Conservation (phyloP, 306 rosid species). For the Fagus crenata region DNA sequence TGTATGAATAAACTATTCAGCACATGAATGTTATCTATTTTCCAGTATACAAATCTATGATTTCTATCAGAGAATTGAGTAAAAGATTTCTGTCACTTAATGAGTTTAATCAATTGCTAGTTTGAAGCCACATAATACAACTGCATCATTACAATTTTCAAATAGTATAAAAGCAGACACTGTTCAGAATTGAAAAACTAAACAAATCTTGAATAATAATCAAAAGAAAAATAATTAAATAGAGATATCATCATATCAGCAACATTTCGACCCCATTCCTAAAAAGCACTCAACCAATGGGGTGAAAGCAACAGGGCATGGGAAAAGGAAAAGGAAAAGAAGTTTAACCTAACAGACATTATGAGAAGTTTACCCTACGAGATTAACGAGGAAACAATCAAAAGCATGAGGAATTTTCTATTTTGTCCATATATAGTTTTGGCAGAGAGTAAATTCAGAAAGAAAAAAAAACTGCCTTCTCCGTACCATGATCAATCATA, state of each 20-base stretch:
- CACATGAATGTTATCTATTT: too few relatives aligned
- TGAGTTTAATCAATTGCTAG: constrained; percentile 20
- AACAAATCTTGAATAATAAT: not conserved
- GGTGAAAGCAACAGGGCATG: constrained; percentile 34
- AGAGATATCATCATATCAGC: constrained; percentile 21
- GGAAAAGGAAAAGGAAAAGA: constrained; percentile 35
- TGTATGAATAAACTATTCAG: not conserved
- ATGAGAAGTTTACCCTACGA: not conserved
- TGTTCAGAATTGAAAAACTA: too few relatives aligned
- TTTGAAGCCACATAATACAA: not conserved
- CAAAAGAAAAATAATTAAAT: constrained; percentile 24
- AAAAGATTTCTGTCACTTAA: constrained; percentile 18
- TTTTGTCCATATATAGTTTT: constrained; percentile 2
- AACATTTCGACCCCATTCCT: constrained; percentile 30
- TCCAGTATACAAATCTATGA: too few relatives aligned
- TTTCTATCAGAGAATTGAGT: constrained; percentile 26
- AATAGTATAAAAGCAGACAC: too few relatives aligned
- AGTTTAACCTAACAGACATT: constrained; percentile 19
- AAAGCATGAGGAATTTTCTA: constrained; percentile 11
- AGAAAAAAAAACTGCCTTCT: not conserved
- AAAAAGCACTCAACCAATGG: constrained; percentile 38
- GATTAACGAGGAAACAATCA: not conserved
- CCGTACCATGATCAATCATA: constrained; percentile 29
- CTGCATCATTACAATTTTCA: too few relatives aligned
- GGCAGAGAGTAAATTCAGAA: not conserved